These are phyloP conservation scores for Jatropha podagrica DNA, from an alignment of 441 rosid genomes.

Conservation along the genomic window DNA sequence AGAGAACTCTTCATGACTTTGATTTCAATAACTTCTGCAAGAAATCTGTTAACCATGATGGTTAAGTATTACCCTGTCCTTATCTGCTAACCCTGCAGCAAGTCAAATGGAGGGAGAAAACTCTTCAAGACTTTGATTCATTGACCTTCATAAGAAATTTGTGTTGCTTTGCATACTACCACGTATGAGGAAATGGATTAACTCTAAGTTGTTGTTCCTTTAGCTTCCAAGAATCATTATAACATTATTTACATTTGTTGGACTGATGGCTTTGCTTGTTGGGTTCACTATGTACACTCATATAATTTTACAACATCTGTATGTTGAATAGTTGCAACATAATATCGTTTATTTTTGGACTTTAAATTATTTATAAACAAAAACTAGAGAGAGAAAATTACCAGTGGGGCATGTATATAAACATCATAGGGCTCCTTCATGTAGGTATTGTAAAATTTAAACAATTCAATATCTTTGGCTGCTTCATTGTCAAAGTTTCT, in stretches of 20 bases:
- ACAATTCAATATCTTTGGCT: not conserved
- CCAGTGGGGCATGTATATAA: not conserved
- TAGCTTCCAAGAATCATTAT: not conserved
- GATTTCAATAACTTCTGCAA: not conserved
- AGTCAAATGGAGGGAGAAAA: not conserved
- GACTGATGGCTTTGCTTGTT: not conserved
- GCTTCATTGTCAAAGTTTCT: not conserved
- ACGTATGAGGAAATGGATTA: not conserved
- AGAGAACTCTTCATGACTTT: not conserved
- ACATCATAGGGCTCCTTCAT: not conserved
- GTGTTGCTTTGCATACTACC: not conserved
- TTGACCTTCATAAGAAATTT: not conserved
- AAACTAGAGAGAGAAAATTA: not conserved
- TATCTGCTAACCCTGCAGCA: not conserved
- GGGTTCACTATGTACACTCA: not conserved
- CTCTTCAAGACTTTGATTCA: not conserved
- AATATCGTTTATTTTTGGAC: not conserved
- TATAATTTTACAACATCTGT: not conserved
- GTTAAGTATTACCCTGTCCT: not conserved
- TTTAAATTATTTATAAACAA: not conserved
- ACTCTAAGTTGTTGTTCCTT: not conserved
- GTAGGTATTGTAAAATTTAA: not conserved
- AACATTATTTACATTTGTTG: not conserved
- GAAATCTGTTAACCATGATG: not conserved
- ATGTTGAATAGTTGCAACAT: not conserved